Conservation (phyloP, 1,284 basidiomycete genomes). For the Sanghuangporus sanghuang region DNA sequence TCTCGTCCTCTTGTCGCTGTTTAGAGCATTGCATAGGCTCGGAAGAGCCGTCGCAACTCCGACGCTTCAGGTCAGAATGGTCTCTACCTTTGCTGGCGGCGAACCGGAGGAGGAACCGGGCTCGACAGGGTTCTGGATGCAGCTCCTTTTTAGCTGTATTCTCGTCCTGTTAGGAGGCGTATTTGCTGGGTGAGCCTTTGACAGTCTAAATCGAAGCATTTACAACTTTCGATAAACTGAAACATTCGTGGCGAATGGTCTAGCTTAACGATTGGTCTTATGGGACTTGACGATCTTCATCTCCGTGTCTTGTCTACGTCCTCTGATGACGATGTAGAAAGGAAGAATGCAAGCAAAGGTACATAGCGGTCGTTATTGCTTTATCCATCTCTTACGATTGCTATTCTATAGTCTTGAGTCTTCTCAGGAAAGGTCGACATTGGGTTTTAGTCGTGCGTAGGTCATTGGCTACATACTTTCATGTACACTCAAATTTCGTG, state of each 20-base stretch:
- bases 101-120: conserved; percentile 28
- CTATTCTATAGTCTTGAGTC: conserved; percentile 52
- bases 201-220: not conserved
- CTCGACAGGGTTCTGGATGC: conserved; percentile 59
- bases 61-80: not conserved
- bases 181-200: conserved; percentile 72
- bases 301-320: conserved; percentile 81
- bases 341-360: conserved; percentile 70
- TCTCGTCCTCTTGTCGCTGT: not conserved
- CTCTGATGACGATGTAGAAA: conserved; percentile 67
- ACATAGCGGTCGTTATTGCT: not conserved
- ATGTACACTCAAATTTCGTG: conserved; percentile 3
- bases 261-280: conserved; percentile 83
- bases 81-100: not conserved
- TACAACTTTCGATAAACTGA: not conserved
- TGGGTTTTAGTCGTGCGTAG: conserved; percentile 87
- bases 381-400: not conserved
- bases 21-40: conserved; percentile 3
- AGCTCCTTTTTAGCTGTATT: conserved; percentile 56
- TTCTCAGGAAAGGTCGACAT: conserved; percentile 81
- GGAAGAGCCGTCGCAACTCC: conserved; percentile 12
- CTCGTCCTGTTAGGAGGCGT: conserved; percentile 79
- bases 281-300: conserved; percentile 94
- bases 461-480: not conserved
- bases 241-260: not conserved